Base-by-base conservation (phyloP, 2,329 filamentous ascomycete genomes). In the Phoma sp. region DNA sequence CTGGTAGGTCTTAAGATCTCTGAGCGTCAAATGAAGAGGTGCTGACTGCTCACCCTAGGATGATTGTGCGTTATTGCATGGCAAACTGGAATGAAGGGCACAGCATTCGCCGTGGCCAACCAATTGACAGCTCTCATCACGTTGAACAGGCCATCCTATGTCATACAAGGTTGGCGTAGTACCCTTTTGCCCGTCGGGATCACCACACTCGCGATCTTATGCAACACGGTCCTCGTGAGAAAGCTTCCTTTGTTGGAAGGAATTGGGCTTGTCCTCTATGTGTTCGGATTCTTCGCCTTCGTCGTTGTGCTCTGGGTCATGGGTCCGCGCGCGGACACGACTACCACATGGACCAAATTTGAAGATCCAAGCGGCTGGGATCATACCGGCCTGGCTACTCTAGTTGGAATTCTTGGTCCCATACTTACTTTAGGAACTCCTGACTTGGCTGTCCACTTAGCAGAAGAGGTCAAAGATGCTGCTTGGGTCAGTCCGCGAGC, bases 231-330 rank as follows among this genome's bases (percentile, higher is more conserved):
- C 13, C 27, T 41, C 6, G 38, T 41, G 23, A 41, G 38, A 27
- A 41, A 24, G 14, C 23, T 41, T 4, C 38, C 38, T 29, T n/a
- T 41, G 11, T 14, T 41, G 3, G 38, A 41, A n/a, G 25, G 23
- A 6, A 25, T 41, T n/a, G 38, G 25, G 11, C 38, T 82, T 1
- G 67, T 80, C 11, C 59, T 83, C 2, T 81, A 83, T 49, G 70
- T 83, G 25, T 67, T 78, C 25, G 81, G 80, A 1, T 79, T 83
- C 59, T 79, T 83, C 56, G 80, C 76, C 2, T 75, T 82, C 47
- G 68, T 83, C 22, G 65, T 68, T 14, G 63, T 64, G 1, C 55
- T 72, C 47, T 72, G 68, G 68, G 66, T 70, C 1, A 60, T 71
- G 8, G 69, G 52, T 4, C 64, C 65, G 8, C 59, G 63, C n/a